A percentile compares a stretch with the other conserved stretches of the same genome.
phyloP scores from a whole-genome alignment of 1,284 basidiomycete species.

The Hymenochaete sp. region DNA sequence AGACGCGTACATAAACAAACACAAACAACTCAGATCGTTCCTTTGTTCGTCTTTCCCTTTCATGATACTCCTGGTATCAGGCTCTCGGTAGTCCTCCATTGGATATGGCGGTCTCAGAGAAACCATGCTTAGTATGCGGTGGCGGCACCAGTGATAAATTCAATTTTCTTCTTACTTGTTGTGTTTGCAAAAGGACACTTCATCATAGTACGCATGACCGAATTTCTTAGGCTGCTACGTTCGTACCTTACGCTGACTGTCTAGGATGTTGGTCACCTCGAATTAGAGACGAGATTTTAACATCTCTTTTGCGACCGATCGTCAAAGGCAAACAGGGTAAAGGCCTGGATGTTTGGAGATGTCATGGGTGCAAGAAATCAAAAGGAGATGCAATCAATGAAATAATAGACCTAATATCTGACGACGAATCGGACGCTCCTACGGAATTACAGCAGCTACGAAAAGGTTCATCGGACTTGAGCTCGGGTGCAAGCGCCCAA shows the following conservation, averaged over 20 bases:
- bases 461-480: not conserved
- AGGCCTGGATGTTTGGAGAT: conserved; percentile 10
- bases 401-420: not conserved
- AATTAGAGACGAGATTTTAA: conserved; percentile 8
- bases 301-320: conserved; percentile 5
- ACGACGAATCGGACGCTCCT: not conserved
- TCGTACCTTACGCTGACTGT: not conserved
- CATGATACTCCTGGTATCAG: too few relatives aligned
- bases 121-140: too few relatives aligned
- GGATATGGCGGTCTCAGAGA: too few relatives aligned
- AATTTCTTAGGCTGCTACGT: not conserved
- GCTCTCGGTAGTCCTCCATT: too few relatives aligned
- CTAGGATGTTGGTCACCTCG: conserved; percentile 13
- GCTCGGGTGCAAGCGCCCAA: not conserved
- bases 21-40: too few relatives aligned
- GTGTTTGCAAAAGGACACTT: conserved; percentile 3
- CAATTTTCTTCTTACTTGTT: conserved; percentile 9
- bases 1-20: too few relatives aligned
- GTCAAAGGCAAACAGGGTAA: conserved; percentile 11
- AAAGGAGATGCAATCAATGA: not conserved
- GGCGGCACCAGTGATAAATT: too few relatives aligned
- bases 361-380: not conserved
- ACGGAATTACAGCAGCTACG: too few relatives aligned
- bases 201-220: conserved; percentile 5
- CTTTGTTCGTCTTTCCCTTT: too few relatives aligned